Conservation (phyloP, 129 eudicot genomes). For the Helianthus tuberosus region DNA sequence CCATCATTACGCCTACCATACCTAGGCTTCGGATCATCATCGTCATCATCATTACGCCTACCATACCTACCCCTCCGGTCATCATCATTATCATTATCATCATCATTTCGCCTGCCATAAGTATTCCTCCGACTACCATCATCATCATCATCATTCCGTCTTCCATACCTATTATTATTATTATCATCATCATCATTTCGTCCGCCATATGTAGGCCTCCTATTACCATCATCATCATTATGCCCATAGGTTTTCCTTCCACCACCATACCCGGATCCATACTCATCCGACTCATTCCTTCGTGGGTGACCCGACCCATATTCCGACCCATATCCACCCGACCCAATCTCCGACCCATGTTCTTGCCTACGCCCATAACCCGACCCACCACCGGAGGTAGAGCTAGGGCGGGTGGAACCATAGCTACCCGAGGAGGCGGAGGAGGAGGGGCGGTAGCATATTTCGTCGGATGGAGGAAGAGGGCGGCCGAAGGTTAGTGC, state of each 20-base stretch:
- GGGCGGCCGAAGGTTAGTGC: constrained; percentile 68
- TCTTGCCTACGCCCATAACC: constrained; percentile 46
- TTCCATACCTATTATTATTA: background rate
- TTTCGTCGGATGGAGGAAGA: constrained; percentile 67
- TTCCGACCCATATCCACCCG: constrained; percentile 41
- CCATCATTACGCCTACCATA: constrained; percentile 37
- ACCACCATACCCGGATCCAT: constrained; percentile 29
- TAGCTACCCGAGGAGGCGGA: constrained; percentile 43
- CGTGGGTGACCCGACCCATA: constrained; percentile 57
- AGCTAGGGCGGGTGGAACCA: constrained; percentile 60
- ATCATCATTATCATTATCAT: constrained; percentile 1
- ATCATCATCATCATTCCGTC: constrained; percentile 18
- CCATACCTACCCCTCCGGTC: constrained; percentile 32
- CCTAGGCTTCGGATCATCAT: constrained; percentile 28
- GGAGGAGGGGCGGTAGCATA: constrained; percentile 53
- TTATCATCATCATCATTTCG: constrained; percentile 22
- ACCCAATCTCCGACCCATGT: constrained; percentile 30
- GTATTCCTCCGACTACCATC: constrained; percentile 10
- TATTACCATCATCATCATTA: constrained; percentile 24
- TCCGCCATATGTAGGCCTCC: constrained; percentile 27
- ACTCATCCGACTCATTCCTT: constrained; percentile 22
- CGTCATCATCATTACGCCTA: constrained; percentile 36
- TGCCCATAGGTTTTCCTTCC: constrained; percentile 20
- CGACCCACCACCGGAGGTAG: constrained; percentile 34
- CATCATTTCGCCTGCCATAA: constrained; percentile 34